These are phyloP conservation scores for Pueraria montana DNA, from an alignment of 306 rosid genomes.

Conservation along the genomic window DNA sequence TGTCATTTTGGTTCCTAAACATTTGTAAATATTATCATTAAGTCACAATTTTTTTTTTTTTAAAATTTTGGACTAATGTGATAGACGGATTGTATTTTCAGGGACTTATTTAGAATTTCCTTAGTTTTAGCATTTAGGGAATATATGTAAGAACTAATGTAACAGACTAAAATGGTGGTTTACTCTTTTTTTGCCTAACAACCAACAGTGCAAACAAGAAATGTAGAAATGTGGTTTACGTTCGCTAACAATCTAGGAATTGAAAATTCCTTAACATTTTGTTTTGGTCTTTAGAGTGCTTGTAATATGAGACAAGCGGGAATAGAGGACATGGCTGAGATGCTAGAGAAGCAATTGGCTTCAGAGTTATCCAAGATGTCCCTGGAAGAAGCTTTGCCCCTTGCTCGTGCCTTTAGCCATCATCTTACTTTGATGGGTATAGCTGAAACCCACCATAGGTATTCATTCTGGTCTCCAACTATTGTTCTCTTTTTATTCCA, in stretches of 20 bases:
- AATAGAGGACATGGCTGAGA: slow-evolving; percentile 75
- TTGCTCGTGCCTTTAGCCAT: slow-evolving; percentile 92
- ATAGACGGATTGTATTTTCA: too few relatives aligned
- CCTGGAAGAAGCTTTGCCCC: slow-evolving; percentile 76
- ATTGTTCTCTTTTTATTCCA: background rate
- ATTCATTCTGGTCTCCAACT: background rate
- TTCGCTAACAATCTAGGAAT: slow-evolving; percentile 18
- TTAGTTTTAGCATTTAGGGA: too few relatives aligned
- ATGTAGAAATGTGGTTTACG: background rate
- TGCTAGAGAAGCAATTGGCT: slow-evolving; percentile 84
- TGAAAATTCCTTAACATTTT: slow-evolving; percentile 2
- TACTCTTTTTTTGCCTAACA: background rate
- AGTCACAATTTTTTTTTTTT: too few relatives aligned
- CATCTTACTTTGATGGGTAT: slow-evolving; percentile 85
- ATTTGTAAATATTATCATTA: too few relatives aligned
- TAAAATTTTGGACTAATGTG: too few relatives aligned
- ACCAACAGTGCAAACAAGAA: background rate
- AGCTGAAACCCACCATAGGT: slow-evolving; percentile 96
- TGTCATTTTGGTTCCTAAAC: too few relatives aligned
- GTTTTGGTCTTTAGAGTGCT: slow-evolving; percentile 65
- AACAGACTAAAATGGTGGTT: too few relatives aligned
- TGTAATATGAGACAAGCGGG: slow-evolving; percentile 88
- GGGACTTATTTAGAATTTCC: too few relatives aligned
- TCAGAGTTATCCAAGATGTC: slow-evolving; percentile 81
- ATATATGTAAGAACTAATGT: too few relatives aligned